phyloP scores from a whole-genome alignment of 805 yeast species.

The Huiozyma naganishii region DNA sequence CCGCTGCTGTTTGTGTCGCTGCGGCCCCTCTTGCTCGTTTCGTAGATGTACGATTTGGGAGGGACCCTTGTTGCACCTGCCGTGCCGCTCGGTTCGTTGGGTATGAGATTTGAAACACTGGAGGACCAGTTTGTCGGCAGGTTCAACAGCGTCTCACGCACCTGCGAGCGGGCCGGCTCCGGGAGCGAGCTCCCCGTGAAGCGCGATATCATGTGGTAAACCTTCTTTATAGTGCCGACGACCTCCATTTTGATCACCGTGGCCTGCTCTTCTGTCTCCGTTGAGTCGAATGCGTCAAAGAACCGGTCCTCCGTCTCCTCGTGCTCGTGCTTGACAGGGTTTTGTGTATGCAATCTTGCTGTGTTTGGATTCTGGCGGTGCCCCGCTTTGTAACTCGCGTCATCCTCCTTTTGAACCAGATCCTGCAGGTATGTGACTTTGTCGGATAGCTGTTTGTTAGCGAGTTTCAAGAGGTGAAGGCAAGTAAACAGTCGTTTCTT shows the following conservation, averaged over 20 bases:
- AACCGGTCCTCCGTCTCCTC: constrained; percentile 24
- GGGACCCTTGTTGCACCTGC: background rate
- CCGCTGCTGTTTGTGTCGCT: background rate
- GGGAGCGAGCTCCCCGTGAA: constrained; percentile 69
- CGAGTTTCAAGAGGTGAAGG: constrained; percentile 66
- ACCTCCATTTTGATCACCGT: constrained; percentile 65
- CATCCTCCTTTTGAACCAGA: constrained; percentile 39
- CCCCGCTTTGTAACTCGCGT: constrained; percentile 4
- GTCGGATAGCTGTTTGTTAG: constrained; percentile 62
- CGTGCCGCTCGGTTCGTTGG: background rate
- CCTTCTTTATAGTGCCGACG: constrained; percentile 78
- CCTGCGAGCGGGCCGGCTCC: constrained; percentile 69
- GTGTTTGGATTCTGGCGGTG: constrained; percentile 4
- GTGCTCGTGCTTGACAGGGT: constrained; percentile 2
- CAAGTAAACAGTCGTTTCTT: constrained; percentile 68
- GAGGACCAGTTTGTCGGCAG: constrained; percentile 68
- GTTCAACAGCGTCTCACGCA: constrained; percentile 64
- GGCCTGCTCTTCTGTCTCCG: constrained; percentile 17
- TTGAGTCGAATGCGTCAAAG: constrained; percentile 26
- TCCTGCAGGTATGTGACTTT: constrained; percentile 56
- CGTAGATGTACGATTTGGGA: background rate
- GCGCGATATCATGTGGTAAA: constrained; percentile 74
- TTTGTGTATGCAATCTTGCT: constrained; percentile 2
- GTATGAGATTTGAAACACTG: constrained; percentile 20
- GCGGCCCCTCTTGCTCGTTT: background rate